Conservation (phyloP, 108 stramenopile species). For the Cyclotella choctawhatcheeana region DNA sequence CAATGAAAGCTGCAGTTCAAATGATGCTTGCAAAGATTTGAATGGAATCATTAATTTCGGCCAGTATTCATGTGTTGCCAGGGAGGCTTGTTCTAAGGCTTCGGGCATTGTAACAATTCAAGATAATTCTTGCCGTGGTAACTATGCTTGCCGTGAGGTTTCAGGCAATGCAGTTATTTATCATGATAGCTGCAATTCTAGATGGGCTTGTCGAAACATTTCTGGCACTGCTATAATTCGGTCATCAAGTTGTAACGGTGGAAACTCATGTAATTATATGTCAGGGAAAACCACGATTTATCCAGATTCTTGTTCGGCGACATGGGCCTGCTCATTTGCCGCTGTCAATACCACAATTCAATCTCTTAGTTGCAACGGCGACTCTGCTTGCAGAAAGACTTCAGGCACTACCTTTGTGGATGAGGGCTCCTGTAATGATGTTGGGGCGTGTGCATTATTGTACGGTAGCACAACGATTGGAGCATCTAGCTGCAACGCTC, state of each 20-base stretch:
- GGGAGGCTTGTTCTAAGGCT: neutral
- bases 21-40: neutral
- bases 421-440: neutral
- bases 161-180: neutral
- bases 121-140: neutral
- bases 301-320: neutral
- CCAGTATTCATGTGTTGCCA: neutral
- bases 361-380: neutral
- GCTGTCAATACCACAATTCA: neutral
- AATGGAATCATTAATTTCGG: neutral
- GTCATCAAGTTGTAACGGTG: neutral
- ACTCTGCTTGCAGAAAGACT: neutral
- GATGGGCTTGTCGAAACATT: neutral
- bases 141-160: neutral
- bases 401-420: neutral
- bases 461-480: neutral
- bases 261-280: neutral
- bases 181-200: neutral
- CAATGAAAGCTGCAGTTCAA: neutral
- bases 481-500: neutral
- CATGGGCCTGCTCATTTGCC: neutral
- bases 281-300: neutral
- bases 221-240: neutral
- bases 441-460: neutral
- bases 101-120: neutral